Evolutionary conservation across 2,329 filamentous ascomycete genomes (phyloP), one percentile per base, ranked within the genome.

Genomic region (Westerdykella sp.): DNA sequence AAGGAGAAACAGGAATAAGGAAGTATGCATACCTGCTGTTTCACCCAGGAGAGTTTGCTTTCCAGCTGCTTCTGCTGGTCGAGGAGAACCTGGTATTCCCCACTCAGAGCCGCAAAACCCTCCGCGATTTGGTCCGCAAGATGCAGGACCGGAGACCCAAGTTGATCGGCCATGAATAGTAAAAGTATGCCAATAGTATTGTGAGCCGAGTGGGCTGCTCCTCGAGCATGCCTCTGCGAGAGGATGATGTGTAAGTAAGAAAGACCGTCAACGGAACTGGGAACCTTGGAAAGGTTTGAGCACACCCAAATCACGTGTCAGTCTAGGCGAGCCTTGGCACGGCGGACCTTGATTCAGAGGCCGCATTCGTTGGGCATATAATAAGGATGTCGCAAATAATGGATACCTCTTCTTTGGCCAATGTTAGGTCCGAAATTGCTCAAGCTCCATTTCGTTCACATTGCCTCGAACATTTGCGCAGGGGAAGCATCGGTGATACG

Each of bases 91-190:
- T 69, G 65, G 50, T 75, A 75, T 50, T 75, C 72, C 34, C 66
- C 66, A 40, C 66, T 69, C 47, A 75, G 56, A 25, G 70, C 64
- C 34, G 69, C 69, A 52, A 74, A 75, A 46, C 73, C 73, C 42
- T 68, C 62, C 1, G 71, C 61, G 46, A 73, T 66, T 54, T 68
- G 64, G 42, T 72, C 65, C 35, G 62, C 65, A 21, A 69, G 56
- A 51, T 64, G 57, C 23, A 53, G 45, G 31, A 60, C 57, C 39
- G 55, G 50, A 16, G 46, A 45, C 31, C 54, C 56, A 44, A 53
- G 45, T 39, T 48, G 48, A 15, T 58, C 55, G 16, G 49, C 54
- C 63, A 67, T 67, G 46, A 21, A 30, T 13, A 28, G 31, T 37
- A 32, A 35, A 25, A 22, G 9, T 3, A 28, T 5, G 25, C 25